Conservation (phyloP, 2,329 filamentous ascomycete genomes). For the Pyrenophora seminiperda region DNA sequence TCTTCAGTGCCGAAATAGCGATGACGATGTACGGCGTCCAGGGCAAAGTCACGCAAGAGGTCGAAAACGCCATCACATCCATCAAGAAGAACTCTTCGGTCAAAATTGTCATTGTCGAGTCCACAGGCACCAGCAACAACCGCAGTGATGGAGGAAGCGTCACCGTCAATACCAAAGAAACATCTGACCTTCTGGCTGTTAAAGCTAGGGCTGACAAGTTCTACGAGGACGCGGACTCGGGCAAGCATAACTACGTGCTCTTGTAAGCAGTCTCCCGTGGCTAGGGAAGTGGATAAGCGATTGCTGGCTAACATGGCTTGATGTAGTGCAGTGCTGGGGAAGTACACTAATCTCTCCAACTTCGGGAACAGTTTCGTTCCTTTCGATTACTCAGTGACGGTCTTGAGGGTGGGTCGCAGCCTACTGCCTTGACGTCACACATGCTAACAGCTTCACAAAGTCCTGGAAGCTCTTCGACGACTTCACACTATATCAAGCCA, state of each 20-base stretch:
- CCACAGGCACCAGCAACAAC: background rate
- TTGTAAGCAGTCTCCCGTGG: background rate
- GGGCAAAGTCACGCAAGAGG: background rate
- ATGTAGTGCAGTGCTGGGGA: background rate
- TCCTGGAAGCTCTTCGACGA: conserved; percentile 1
- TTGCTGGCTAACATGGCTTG: background rate
- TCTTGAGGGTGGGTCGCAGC: background rate
- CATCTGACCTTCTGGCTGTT: background rate
- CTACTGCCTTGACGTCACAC: background rate
- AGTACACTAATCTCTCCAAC: background rate
- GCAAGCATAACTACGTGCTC: background rate
- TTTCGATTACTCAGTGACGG: background rate
- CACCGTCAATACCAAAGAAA: background rate
- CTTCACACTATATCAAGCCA: background rate
- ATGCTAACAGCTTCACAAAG: background rate
- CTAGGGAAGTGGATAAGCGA: background rate
- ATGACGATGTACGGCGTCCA: conserved; percentile 1
- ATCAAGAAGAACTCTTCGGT: background rate
- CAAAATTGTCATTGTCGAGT: background rate
- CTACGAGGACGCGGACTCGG: background rate
- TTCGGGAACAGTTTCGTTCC: background rate
- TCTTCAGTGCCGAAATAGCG: background rate
- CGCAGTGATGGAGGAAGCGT: background rate
- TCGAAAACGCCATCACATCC: background rate
- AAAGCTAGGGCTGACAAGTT: background rate